Evolutionary conservation across 2,329 filamentous ascomycete species (phyloP).

Genomic region (Apiospora arundinis): DNA sequence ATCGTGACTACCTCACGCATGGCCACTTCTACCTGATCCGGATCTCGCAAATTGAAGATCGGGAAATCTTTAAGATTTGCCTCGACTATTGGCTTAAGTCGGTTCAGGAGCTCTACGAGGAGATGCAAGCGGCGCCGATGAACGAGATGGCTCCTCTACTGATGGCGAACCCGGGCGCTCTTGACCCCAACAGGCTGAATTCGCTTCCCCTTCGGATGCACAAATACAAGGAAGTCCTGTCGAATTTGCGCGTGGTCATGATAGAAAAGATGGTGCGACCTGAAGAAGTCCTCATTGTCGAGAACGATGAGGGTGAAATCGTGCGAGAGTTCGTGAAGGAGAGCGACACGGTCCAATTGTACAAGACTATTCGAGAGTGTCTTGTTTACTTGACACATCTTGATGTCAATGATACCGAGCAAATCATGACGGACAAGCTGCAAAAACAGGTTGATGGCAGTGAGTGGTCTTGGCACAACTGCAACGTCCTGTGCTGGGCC

Average conservation of each 20-base stretch:
- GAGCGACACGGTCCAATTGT: slow-evolving; percentile 97
- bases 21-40: slow-evolving; percentile 98
- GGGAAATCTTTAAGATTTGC: slow-evolving; percentile 99
- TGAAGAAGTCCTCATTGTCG: slow-evolving; percentile 98
- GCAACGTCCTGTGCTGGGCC: slow-evolving; percentile 99
- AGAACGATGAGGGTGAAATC: slow-evolving; percentile 99
- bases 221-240: slow-evolving; percentile 94
- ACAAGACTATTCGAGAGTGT: slow-evolving; percentile 98
- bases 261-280: slow-evolving; percentile 99
- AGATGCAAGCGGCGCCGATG: slow-evolving; percentile 96
- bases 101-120: slow-evolving; percentile 96
- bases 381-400: slow-evolving; percentile 96
- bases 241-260: slow-evolving; percentile 96
- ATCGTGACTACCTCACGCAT: slow-evolving; percentile 92
- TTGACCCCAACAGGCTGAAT: slow-evolving; percentile 81
- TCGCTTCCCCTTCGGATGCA: slow-evolving; percentile 96
- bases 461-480: slow-evolving; percentile 99
- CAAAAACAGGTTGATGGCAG: slow-evolving; percentile 91
- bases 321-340: slow-evolving; percentile 99
- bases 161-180: slow-evolving; percentile 82
- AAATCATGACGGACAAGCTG: slow-evolving; percentile 99
- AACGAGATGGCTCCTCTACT: slow-evolving; percentile 91
- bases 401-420: slow-evolving; percentile 96
- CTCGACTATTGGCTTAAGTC: slow-evolving; percentile 99
- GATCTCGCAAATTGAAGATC: slow-evolving; percentile 97